These are phyloP conservation scores for Pneumocystis wakefieldiae DNA, from an alignment of 1,139 yeast genomes.

Conservation along the genomic window DNA sequence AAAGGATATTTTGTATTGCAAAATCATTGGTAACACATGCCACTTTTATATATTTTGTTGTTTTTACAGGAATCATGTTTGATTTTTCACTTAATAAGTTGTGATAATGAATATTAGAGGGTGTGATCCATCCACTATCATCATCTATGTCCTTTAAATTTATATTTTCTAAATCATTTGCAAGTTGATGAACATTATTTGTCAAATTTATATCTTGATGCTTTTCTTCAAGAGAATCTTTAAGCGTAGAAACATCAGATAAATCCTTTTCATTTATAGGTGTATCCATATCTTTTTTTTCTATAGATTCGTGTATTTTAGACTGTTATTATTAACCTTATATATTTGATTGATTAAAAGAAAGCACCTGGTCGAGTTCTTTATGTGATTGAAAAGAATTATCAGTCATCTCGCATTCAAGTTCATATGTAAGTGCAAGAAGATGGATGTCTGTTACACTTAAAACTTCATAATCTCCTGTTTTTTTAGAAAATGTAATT, in stretches of 20 bases:
- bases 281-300: conserved; percentile 7
- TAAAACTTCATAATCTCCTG: conserved; percentile 83
- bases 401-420: conserved; percentile 54
- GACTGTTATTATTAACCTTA: conserved; percentile 3
- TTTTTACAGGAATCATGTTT: conserved; percentile 12
- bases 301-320: not conserved
- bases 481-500: conserved; percentile 54
- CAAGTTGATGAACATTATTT: conserved; percentile 8
- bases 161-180: conserved; percentile 15
- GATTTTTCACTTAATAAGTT: conserved; percentile 31
- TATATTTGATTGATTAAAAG: conserved; percentile 15
- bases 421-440: conserved; percentile 76
- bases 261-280: conserved; percentile 9
- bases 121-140: conserved; percentile 83
- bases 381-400: conserved; percentile 59
- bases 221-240: not conserved
- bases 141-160: conserved; percentile 16
- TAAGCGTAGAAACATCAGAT: not conserved
- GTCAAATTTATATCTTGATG: not conserved
- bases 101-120: conserved; percentile 49
- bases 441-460: conserved; percentile 86
- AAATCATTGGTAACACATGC: conserved; percentile 93
- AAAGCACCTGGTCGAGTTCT: conserved; percentile 49
- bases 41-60: conserved; percentile 32
- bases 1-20: conserved; percentile 88